A percentile compares a stretch with the other conserved stretches of the same genome.
These are phyloP conservation scores for Westerdykella aurantiaca DNA, from an alignment of 2,329 filamentous ascomycete genomes.

Conservation along the genomic window DNA sequence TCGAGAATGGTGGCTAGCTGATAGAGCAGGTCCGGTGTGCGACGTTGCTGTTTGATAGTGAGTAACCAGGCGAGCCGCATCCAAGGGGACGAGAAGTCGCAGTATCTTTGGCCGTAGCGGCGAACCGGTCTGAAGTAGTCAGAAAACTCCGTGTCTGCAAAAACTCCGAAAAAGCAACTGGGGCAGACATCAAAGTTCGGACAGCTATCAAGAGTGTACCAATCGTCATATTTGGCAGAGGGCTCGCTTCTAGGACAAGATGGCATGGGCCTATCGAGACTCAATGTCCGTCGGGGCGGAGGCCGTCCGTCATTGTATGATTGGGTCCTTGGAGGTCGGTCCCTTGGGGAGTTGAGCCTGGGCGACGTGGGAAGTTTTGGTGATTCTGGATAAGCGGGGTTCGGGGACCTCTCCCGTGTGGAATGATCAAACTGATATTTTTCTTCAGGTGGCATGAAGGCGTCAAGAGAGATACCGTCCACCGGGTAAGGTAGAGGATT, in stretches of 20 bases:
- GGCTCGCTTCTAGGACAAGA: slow-evolving; percentile 63
- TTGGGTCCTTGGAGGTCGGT: slow-evolving; percentile 5
- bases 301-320: slow-evolving; percentile 14
- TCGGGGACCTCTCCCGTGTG: slow-evolving; percentile 2
- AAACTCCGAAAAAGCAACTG: slow-evolving; percentile 66
- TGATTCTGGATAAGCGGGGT: slow-evolving; percentile 16
- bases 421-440: slow-evolving; percentile 37
- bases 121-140: slow-evolving; percentile 60
- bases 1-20: slow-evolving; percentile 60
- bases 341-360: slow-evolving; percentile 17
- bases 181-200: slow-evolving; percentile 76
- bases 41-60: slow-evolving; percentile 62
- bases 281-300: slow-evolving; percentile 13
- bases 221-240: slow-evolving; percentile 63
- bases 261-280: slow-evolving; percentile 35
- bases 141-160: slow-evolving; percentile 62
- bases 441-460: slow-evolving; percentile 41
- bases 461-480: slow-evolving; percentile 34
- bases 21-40: slow-evolving; percentile 63
- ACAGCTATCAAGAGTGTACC: slow-evolving; percentile 69
- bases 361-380: slow-evolving; percentile 18
- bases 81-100: slow-evolving; percentile 79
- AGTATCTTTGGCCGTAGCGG: slow-evolving; percentile 57
- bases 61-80: slow-evolving; percentile 79
- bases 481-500: slow-evolving; percentile 42